Conservation (phyloP, 116 monocot genomes). For the Cymodocea nodosa region DNA sequence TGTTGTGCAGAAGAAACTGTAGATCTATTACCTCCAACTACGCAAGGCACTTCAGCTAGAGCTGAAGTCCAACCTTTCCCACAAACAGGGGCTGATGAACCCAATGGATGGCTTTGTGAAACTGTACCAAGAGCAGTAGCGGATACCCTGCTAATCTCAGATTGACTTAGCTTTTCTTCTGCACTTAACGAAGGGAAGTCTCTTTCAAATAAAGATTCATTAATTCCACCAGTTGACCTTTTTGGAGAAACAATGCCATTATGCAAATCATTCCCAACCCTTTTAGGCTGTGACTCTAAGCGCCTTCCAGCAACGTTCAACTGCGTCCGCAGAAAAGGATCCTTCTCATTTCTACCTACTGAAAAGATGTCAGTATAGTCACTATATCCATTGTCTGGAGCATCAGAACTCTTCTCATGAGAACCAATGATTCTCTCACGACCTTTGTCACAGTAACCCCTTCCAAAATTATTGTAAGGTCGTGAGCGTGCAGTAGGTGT, state of each 20-base stretch:
- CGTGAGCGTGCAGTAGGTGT: constrained; percentile 8
- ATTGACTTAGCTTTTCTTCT: constrained; percentile 44
- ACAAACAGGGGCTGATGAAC: constrained; percentile 21
- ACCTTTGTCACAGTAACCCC: constrained; percentile 34
- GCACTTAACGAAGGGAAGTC: constrained; percentile 67
- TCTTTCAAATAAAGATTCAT: constrained; percentile 43
- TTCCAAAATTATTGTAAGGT: constrained; percentile 56
- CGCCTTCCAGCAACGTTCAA: constrained; percentile 33
- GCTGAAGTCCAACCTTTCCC: constrained; percentile 58
- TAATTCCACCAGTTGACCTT: constrained; percentile 11
- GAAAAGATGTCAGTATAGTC: constrained; percentile 26
- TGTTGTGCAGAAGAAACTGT: constrained; percentile 6
- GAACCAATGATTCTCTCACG: constrained; percentile 32
- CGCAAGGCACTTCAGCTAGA: constrained; percentile 54
- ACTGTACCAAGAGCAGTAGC: constrained; percentile 36
- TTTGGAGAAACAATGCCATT: constrained; percentile 17
- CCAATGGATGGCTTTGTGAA: constrained; percentile 29
- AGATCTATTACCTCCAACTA: constrained; percentile 13
- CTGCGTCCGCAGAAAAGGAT: constrained; percentile 30
- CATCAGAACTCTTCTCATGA: constrained; percentile 28
- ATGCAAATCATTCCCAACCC: constrained; percentile 13
- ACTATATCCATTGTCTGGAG: constrained; percentile 23
- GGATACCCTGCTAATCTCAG: constrained; percentile 30
- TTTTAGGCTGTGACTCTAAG: constrained; percentile 24
- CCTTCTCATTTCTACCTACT: constrained; percentile 27